phyloP scores from a whole-genome alignment of 2,329 filamentous ascomycete species.

The Anthostomella pinea region DNA sequence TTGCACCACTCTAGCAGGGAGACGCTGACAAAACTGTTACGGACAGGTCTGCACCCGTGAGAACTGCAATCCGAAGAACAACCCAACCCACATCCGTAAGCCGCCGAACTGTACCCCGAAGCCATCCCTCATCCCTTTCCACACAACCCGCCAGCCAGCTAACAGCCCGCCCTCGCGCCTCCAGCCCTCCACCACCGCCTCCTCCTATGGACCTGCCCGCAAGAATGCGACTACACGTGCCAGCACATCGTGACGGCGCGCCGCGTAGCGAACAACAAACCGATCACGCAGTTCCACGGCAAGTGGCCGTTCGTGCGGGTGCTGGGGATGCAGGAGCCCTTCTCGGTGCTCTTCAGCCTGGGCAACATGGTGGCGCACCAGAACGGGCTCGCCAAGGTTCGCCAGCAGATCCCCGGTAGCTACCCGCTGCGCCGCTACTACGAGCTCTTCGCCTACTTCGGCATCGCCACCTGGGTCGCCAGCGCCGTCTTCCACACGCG shows the following conservation, averaged over 20 bases:
- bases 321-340: constrained; percentile 90
- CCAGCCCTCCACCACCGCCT: constrained; percentile 80
- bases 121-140: constrained; percentile 6
- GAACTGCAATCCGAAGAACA: constrained; percentile 68
- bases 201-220: constrained; percentile 85
- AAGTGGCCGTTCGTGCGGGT: constrained; percentile 97
- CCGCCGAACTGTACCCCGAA: constrained; percentile 9
- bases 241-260: constrained; percentile 83
- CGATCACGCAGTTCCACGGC: constrained; percentile 89
- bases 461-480: constrained; percentile 80
- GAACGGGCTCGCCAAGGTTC: constrained; percentile 69
- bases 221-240: constrained; percentile 97
- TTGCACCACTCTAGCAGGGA: no score
- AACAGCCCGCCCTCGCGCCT: neutral
- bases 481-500: constrained; percentile 90
- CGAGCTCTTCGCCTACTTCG: constrained; percentile 73
- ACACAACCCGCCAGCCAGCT: constrained; percentile 9
- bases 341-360: constrained; percentile 88
- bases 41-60: constrained; percentile 71
- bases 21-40: constrained; percentile 1
- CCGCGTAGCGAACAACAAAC: constrained; percentile 63
- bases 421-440: constrained; percentile 84
- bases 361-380: constrained; percentile 88
- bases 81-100: constrained; percentile 67
- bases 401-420: constrained; percentile 63